Conservation (phyloP, 306 rosid genomes). For the Cucurbita pepo region DNA sequence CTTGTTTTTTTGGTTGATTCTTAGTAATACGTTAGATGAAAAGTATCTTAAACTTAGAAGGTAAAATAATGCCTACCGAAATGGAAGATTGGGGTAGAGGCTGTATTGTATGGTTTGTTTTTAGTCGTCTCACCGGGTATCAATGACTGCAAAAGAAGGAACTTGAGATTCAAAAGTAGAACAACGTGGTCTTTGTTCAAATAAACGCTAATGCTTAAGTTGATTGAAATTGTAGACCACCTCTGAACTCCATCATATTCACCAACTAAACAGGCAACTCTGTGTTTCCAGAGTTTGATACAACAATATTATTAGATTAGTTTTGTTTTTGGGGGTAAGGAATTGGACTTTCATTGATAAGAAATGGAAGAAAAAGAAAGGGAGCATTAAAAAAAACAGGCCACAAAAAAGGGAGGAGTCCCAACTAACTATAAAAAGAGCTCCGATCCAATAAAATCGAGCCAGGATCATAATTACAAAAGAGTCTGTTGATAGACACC, state of each 20-base stretch:
- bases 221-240: neutral
- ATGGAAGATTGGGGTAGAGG: neutral
- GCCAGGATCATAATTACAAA: no score
- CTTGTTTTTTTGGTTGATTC: neutral
- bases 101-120: neutral
- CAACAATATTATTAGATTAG: neutral
- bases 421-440: no score
- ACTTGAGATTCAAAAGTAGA: neutral
- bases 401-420: no score
- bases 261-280: neutral
- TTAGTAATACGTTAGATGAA: no score
- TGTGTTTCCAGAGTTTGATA: neutral
- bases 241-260: neutral
- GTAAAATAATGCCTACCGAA: neutral
- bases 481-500: no score
- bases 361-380: no score
- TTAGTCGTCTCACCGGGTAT: neutral
- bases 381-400: no score
- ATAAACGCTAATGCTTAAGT: neutral
- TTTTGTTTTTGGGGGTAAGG: neutral
- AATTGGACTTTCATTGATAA: no score
- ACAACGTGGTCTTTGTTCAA: neutral
- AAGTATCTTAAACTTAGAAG: neutral
- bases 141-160: neutral
- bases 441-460: no score